Percentiles rank a stretch among this genome's conserved stretches.
Evolutionary conservation across 176 grass and related monocot species (phyloP).

Genomic region (Pharus latifolius): DNA sequence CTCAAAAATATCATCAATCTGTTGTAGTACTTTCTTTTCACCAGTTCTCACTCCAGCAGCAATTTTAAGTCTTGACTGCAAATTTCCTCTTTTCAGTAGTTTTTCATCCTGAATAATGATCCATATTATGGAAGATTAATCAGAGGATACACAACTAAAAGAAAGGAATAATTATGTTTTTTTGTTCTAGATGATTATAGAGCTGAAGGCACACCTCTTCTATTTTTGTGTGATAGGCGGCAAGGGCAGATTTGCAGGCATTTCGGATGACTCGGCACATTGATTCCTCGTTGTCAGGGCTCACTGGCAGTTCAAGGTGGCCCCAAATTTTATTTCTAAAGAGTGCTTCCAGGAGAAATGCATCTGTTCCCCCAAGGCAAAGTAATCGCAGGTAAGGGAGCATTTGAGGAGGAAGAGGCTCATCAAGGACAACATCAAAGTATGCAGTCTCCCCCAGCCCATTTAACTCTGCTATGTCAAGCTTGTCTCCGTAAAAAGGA

Average conservation of each 20-base stretch:
- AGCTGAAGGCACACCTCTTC: constrained; percentile 50
- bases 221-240: constrained; percentile 56
- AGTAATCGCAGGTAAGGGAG: constrained; percentile 77
- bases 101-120: constrained; percentile 64
- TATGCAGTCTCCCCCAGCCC: constrained; percentile 72
- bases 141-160: constrained; percentile 1
- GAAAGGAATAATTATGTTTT: neutral
- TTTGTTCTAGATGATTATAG: neutral
- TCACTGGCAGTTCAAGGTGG: constrained; percentile 85
- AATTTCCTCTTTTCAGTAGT: constrained; percentile 34
- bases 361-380: constrained; percentile 82
- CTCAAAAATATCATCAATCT: constrained; percentile 71
- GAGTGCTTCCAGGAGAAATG: constrained; percentile 87
- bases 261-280: constrained; percentile 69
- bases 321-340: constrained; percentile 87
- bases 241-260: constrained; percentile 81
- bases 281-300: constrained; percentile 78
- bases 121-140: constrained; percentile 8
- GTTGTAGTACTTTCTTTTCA: constrained; percentile 85
- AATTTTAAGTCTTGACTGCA: constrained; percentile 48
- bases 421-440: constrained; percentile 62
- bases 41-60: constrained; percentile 55
- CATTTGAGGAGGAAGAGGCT: constrained; percentile 59
- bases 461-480: constrained; percentile 84
- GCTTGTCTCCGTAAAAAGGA: constrained; percentile 87